Percentiles rank a stretch among this genome's conserved stretches.
phyloP scores from a whole-genome alignment of 257 asterid species.

The Orobanche coerulescens region DNA sequence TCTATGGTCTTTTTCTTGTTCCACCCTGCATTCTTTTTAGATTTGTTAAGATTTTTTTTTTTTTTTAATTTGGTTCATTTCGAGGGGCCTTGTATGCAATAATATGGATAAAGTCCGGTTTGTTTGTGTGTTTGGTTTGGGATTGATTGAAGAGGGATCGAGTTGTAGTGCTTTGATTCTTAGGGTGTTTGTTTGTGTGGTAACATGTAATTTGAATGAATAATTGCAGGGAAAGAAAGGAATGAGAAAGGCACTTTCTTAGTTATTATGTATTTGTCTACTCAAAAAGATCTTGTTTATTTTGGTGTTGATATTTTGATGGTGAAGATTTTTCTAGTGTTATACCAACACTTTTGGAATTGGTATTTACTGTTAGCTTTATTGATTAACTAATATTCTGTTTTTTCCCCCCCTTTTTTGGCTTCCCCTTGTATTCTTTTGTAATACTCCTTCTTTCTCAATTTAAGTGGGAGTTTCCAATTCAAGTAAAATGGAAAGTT shows the following conservation, averaged over 20 bases:
- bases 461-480: too few species aligned
- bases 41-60: not conserved
- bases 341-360: too few species aligned
- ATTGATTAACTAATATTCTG: too few species aligned
- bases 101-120: too few species aligned
- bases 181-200: not conserved
- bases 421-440: too few species aligned
- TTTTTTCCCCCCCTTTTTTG: too few species aligned
- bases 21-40: not conserved
- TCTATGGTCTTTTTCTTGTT: not conserved
- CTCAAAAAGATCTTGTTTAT: not conserved
- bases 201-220: not conserved
- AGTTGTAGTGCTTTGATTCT: not conserved
- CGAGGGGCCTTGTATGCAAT: not conserved
- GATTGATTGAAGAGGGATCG: not conserved
- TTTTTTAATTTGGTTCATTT: not conserved
- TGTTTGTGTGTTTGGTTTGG: not conserved
- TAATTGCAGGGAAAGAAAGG: slow-evolving; percentile 3
- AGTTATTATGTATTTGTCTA: not conserved
- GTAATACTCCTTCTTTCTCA: not conserved
- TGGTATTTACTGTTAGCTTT: too few species aligned
- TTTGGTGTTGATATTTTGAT: not conserved
- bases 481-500: too few species aligned
- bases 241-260: not conserved
- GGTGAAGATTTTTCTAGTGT: not conserved